A percentile compares a stretch with the other conserved stretches of the same genome.
Evolutionary conservation across 441 rosid species (phyloP).

Genomic region (Arabidopsis lyrata): DNA sequence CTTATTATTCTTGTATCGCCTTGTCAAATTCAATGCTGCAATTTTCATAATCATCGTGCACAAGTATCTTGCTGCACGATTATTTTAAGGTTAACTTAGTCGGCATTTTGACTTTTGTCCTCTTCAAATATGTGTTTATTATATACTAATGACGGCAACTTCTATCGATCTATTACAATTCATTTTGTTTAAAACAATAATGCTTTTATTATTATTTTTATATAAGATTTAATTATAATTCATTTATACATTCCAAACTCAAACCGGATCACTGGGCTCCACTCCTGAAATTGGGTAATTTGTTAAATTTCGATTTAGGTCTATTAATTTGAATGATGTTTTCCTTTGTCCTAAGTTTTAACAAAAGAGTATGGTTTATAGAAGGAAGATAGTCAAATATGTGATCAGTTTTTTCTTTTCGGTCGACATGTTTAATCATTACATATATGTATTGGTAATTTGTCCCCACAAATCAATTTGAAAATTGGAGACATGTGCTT

Average conservation of each 20-base stretch:
- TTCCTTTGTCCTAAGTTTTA: not conserved
- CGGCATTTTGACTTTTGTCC: not conserved
- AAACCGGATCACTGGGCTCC: not conserved
- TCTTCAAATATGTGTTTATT: not conserved
- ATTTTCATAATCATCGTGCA: not conserved
- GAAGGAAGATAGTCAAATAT: not conserved
- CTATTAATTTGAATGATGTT: not conserved
- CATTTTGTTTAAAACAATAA: not conserved
- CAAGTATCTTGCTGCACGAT: not conserved
- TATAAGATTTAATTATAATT: not conserved
- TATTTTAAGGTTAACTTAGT: not conserved
- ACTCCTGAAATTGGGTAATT: not conserved
- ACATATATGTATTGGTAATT: not conserved
- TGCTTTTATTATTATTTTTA: not conserved
- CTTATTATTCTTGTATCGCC: not conserved
- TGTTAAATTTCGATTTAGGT: not conserved
- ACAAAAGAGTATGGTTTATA: not conserved
- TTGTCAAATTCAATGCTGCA: not conserved
- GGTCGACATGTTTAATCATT: not conserved
- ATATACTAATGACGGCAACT: not conserved
- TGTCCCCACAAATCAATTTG: conserved; percentile 34
- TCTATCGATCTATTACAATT: not conserved
- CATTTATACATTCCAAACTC: not conserved
- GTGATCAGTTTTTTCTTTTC: not conserved
- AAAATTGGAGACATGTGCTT: conserved; percentile 34